Evolutionary conservation across 73 alveolate species (phyloP).

Genomic region (Paramecium tetraurelia): DNA sequence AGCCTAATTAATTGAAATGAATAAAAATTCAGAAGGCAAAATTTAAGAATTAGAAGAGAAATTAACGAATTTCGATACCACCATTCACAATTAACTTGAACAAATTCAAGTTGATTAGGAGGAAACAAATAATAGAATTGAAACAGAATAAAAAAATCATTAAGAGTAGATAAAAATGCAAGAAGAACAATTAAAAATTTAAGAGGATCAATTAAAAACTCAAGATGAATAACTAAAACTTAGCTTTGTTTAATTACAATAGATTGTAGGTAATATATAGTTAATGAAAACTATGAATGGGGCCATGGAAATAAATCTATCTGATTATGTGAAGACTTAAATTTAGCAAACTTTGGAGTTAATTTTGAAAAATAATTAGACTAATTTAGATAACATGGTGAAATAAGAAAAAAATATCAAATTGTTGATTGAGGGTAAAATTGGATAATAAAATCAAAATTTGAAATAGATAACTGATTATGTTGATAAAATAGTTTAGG

Average conservation of each 20-base stretch:
- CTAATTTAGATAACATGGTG: not conserved
- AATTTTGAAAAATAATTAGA: not conserved
- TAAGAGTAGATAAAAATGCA: not conserved
- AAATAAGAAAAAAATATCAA: not conserved
- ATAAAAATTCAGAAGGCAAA: not conserved
- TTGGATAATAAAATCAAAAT: not conserved
- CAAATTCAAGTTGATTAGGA: constrained; percentile 38
- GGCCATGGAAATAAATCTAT: not conserved
- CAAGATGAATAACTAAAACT: not conserved
- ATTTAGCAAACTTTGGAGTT: not conserved
- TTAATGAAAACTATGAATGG: not conserved
- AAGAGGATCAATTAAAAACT: not conserved
- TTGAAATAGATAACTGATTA: not conserved
- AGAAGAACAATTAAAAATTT: not conserved
- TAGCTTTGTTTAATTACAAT: not conserved
- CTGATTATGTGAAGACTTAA: not conserved
- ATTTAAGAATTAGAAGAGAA: constrained; percentile 6
- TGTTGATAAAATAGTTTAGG: not conserved
- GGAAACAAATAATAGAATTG: not conserved
- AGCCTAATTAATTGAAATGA: not conserved
- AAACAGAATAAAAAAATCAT: not conserved
- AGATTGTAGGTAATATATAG: not conserved
- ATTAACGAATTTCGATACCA: not conserved
- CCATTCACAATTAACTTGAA: not conserved
- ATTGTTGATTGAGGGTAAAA: not conserved